Evolutionary conservation across 2,329 filamentous ascomycete genomes (phyloP), one percentile per base, ranked within the genome.

Genomic region (Microcera coccophila): DNA sequence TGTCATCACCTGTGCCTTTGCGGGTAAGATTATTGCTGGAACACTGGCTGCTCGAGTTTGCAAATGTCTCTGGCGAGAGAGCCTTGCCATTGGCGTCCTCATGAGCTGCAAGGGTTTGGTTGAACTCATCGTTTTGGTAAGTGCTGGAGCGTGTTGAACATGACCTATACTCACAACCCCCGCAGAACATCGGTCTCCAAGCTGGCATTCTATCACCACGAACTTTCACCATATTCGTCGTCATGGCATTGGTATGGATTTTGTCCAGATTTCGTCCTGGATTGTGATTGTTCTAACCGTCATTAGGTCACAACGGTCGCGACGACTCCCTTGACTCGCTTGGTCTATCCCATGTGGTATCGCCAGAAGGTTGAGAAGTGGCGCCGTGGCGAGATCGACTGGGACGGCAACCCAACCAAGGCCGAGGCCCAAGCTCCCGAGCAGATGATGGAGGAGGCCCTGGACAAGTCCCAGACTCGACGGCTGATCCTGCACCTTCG

Each of bases 41-140:
- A 83, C 88, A 0, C 45, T 94, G 2, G 89, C 90, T 7, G 90
- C 91, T 1, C 79, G 81, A 26, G 60, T 81, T 7, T 46, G 42
- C 3, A 87, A 81, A 55, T 89, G 85, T 19, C 72, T 96, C 38
- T 97, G 91, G 91, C 79, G 90, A 45, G 91, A 97, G 63, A 90
- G 86, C 44, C 79, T 94, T 22, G 81, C 88, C 1, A 93, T 97
- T 53, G 91, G 91, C 12, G 81, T 84, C 14, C 68, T 96, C 57
- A 97, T 97, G 91, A 95, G 88, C 67, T 97, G 91, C 66, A 97
- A 97, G 65, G 91, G 91, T 57, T 74, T 97, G 9, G 90, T 96
- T 1, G 90, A 96, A 64, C 71, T 97, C 39, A 96, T 97, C 62
- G 90, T 96, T n/a, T 65, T 95, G 64, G 87, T 90, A 73, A 68